A percentile compares a stretch with the other conserved stretches of the same genome.
phyloP scores from a whole-genome alignment of 108 stramenopile species.

The Pseudonitzschia multistriata region DNA sequence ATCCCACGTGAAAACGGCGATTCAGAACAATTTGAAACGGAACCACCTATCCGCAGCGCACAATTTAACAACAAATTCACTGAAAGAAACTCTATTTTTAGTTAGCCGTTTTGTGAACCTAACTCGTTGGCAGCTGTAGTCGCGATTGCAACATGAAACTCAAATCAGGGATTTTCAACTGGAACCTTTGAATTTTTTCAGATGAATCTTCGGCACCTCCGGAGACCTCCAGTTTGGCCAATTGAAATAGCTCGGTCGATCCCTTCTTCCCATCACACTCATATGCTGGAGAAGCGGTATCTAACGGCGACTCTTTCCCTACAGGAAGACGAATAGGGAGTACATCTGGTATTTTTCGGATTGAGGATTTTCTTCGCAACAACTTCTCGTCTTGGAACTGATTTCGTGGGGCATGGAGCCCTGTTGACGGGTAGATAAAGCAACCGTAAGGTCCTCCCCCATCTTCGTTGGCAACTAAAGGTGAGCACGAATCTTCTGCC shows the following conservation, averaged over 20 bases:
- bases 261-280: background rate
- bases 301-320: conserved; percentile 24
- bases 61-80: background rate
- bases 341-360: conserved; percentile 26
- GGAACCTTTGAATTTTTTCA: background rate
- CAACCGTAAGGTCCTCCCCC: conserved; percentile 17
- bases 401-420: conserved; percentile 4
- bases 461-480: conserved; percentile 19
- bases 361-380: conserved; percentile 5
- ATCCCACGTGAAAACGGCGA: too few relatives aligned
- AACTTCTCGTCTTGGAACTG: background rate
- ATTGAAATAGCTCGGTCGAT: background rate
- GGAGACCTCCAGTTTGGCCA: background rate
- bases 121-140: conserved; percentile 23
- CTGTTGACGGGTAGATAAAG: conserved; percentile 23
- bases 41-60: too few relatives aligned
- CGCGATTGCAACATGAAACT: conserved; percentile 38
- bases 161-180: conserved; percentile 31
- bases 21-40: too few relatives aligned
- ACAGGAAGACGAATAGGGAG: conserved; percentile 31
- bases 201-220: background rate
- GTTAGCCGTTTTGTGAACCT: background rate
- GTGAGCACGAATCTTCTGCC: background rate
- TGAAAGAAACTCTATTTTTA: background rate
- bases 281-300: conserved; percentile 16